Percentiles rank a stretch among this genome's conserved stretches.
Conservation (phyloP, 169 alveolate species). For the Fabrea salina region DNA sequence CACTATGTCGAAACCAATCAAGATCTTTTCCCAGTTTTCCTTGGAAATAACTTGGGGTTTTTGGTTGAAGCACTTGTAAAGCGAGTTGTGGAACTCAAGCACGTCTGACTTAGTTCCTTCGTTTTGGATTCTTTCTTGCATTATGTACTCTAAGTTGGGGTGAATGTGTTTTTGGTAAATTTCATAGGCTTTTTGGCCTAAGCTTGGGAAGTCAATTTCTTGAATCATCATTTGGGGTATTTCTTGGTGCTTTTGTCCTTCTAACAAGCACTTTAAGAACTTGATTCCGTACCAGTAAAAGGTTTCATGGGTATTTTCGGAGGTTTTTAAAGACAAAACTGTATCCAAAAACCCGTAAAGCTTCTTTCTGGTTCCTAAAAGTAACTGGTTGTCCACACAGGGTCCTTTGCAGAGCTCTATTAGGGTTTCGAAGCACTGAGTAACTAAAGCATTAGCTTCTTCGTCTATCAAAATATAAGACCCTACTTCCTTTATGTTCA, state of each 20-base stretch:
- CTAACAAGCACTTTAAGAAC: background rate
- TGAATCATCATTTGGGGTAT: background rate
- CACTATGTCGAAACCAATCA: conserved; percentile 25
- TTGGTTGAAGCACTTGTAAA: too few species aligned
- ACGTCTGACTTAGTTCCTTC: too few species aligned
- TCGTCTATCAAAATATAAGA: background rate
- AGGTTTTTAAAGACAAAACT: background rate
- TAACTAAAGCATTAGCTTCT: background rate
- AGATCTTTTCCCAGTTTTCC: background rate
- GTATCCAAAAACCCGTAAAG: conserved; percentile 17
- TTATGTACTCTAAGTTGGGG: background rate
- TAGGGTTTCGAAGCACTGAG: conserved; percentile 20
- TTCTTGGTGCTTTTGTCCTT: conserved; percentile 21
- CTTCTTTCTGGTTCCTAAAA: conserved; percentile 15
- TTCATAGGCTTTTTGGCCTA: background rate
- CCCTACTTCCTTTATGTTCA: conserved; percentile 28
- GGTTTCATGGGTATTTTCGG: background rate
- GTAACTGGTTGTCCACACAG: conserved; percentile 27
- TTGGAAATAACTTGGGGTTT: background rate
- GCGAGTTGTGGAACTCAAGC: too few species aligned
- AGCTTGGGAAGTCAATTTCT: conserved; percentile 13
- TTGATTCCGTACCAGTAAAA: background rate
- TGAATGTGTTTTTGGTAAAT: conserved; percentile 20
- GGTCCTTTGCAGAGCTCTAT: conserved; percentile 35
- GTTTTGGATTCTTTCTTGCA: conserved; percentile 1